Evolutionary conservation across 1,284 basidiomycete genomes (phyloP), one percentile per base, ranked within the genome.

Genomic region (Cryptococcus floricola): DNA sequence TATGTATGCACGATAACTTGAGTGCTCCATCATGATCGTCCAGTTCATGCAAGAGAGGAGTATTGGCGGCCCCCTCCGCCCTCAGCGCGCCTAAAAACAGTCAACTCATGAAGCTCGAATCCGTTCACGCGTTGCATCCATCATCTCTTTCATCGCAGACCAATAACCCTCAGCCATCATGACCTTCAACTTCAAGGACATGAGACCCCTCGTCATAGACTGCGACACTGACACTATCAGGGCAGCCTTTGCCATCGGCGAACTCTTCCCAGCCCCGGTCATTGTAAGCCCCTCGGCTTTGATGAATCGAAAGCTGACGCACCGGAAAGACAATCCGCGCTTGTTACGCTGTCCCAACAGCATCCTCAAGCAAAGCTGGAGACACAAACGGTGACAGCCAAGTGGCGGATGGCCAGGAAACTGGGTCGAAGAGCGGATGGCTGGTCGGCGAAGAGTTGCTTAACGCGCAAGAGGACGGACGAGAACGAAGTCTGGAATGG

Each of bases 371-470:
- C 34, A 50, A 45, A 52, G 41, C 44, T 5, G 34, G 41, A 27
- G 62, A 62, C 14, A 18, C 42, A 16, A 52, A 58, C 43, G 56
- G 58, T 23, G 52, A 62, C 38, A 52, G 44, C 3, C 9, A 19
- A 16, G 56, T 50, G 54, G 55, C 39, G 13, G 53, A 48, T 48
- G 60, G 50, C 51, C 18, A 52, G 9, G 56, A 57, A 34, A 56
- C 8, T 5, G 27, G 49, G 31, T 55, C 44, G 18, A 56, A 87
- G 23, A 85, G 84, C 48, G 89, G 91, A 62, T 96, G 93, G 75
- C 81, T 97, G 14, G 88, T 94, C 50, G 94, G 94, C 0, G 70
- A 84, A 2, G 85, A 85, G 56, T 81, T 96, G 9, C 87, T 89
- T 61, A 87, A 90, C 60, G 91, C 89, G 0, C 76, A 91, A 8